Evolutionary conservation across 257 asterid genomes (phyloP).

Genomic region (Asclepias syriaca): DNA sequence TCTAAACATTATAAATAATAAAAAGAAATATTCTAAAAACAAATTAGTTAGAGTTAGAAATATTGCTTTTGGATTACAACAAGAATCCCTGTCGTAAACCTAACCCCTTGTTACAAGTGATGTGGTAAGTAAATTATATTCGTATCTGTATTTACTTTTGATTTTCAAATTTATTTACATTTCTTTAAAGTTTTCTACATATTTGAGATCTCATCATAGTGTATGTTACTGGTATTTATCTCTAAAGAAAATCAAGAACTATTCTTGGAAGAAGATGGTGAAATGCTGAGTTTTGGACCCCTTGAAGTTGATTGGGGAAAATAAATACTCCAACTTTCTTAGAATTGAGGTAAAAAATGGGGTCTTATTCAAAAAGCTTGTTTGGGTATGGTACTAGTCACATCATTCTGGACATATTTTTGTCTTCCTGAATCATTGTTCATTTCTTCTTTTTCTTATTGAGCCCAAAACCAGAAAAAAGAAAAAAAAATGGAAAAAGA

Average conservation of each 20-base stretch:
- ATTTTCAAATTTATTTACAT: not conserved
- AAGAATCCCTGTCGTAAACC: not conserved
- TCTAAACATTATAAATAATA: too few relatives aligned
- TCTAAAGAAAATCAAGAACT: not conserved
- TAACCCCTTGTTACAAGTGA: not conserved
- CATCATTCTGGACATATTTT: constrained; percentile 14
- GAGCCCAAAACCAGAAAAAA: not conserved
- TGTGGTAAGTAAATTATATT: not conserved
- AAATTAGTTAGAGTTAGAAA: not conserved
- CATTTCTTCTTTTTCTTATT: constrained; percentile 8
- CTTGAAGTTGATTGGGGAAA: not conserved
- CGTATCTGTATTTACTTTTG: not conserved
- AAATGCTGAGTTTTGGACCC: constrained; percentile 3
- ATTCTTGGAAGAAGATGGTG: not conserved
- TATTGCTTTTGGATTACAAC: not conserved
- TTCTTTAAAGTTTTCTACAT: not conserved
- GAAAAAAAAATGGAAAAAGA: not conserved
- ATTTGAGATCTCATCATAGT: not conserved
- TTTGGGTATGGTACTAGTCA: constrained; percentile 7
- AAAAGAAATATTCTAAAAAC: too few relatives aligned
- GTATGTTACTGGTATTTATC: not conserved
- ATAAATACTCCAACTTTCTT: not conserved
- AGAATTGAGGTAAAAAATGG: not conserved
- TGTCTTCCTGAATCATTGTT: constrained; percentile 8
- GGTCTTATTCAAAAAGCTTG: not conserved